phyloP scores from a whole-genome alignment of 1,139 yeast genomes.

The Sugiyamaella sp. region DNA sequence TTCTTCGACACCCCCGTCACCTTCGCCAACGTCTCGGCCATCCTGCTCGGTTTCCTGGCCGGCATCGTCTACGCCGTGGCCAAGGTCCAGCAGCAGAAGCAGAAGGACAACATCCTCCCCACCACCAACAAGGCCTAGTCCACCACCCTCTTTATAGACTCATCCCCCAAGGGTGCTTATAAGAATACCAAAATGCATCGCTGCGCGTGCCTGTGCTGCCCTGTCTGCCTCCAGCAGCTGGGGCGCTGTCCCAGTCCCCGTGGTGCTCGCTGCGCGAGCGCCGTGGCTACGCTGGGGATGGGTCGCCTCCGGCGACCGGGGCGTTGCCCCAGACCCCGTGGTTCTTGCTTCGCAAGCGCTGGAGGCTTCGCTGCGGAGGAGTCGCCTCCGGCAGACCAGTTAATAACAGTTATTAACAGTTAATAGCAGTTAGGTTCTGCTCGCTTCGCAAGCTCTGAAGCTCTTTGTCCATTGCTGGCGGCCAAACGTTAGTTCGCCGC shows the following conservation, averaged over 20 bases:
- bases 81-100: constrained; percentile 72
- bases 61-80: constrained; percentile 95
- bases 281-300: neutral
- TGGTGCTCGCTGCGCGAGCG: neutral
- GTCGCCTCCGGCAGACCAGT: neutral
- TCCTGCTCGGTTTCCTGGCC: constrained; percentile 88
- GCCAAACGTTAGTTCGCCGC: too few relatives aligned
- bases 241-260: neutral
- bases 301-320: too few relatives aligned
- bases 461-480: too few relatives aligned
- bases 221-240: neutral
- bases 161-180: neutral
- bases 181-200: neutral
- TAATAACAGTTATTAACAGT: too few relatives aligned
- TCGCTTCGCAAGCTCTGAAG: too few relatives aligned
- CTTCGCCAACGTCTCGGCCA: constrained; percentile 87
- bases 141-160: neutral
- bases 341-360: too few relatives aligned
- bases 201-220: neutral
- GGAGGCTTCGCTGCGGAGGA: too few relatives aligned
- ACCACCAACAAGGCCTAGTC: constrained; percentile 33
- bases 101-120: constrained; percentile 43
- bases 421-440: too few relatives aligned
- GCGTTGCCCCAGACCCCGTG: neutral
- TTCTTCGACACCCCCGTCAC: constrained; percentile 95